Conservation (phyloP, 2,329 filamentous ascomycete genomes). For the Lachnellula occidentalis region DNA sequence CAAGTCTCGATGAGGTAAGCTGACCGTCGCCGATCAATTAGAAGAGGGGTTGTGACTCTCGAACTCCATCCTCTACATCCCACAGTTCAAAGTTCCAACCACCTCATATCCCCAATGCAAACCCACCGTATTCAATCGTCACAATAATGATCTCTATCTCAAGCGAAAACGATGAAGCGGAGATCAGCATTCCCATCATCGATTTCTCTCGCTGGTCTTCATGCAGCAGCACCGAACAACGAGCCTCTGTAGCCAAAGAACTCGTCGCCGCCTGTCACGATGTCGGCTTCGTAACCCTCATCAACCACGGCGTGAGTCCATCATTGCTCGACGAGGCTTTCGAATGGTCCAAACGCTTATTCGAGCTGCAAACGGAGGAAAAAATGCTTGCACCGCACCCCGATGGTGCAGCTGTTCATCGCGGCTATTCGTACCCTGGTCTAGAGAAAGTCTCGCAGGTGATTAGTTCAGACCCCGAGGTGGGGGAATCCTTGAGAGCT, state of each 20-base stretch:
- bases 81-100: too few relatives aligned
- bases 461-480: conserved; percentile 37
- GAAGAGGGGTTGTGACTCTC: neutral
- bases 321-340: conserved; percentile 39
- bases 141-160: too few relatives aligned
- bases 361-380: conserved; percentile 38
- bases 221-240: conserved; percentile 19
- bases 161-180: neutral
- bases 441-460: conserved; percentile 48
- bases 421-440: conserved; percentile 51
- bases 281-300: conserved; percentile 44
- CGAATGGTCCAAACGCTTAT: conserved; percentile 38
- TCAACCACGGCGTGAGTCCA: conserved; percentile 40
- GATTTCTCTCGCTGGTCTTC: conserved; percentile 21
- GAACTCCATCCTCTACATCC: neutral
- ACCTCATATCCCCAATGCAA: too few relatives aligned
- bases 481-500: conserved; percentile 37
- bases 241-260: conserved; percentile 32
- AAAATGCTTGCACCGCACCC: conserved; percentile 47
- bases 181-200: conserved; percentile 19
- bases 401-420: conserved; percentile 42
- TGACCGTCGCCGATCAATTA: too few relatives aligned
- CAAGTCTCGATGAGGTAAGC: neutral
- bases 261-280: conserved; percentile 38
- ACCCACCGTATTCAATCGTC: too few relatives aligned